Percentiles rank a stretch among this genome's conserved stretches.
phyloP scores from a whole-genome alignment of 306 rosid species.

The Ammopiptanthus mongolicus region DNA sequence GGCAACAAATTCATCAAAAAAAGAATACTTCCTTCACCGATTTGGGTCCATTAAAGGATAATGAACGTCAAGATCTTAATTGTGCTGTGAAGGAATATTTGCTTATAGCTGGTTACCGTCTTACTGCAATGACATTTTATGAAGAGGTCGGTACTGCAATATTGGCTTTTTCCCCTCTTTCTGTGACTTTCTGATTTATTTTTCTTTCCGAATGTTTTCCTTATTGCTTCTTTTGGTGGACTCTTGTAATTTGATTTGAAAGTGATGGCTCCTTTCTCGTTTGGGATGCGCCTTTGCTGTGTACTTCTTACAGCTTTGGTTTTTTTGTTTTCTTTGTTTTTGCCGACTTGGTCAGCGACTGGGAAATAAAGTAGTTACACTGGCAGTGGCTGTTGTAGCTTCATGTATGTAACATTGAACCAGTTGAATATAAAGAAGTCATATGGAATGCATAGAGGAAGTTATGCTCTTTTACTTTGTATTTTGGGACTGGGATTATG shows the following conservation, averaged over 20 bases:
- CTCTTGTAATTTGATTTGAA: neutral
- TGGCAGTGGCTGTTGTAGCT: neutral
- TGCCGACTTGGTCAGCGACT: neutral
- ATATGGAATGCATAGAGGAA: neutral
- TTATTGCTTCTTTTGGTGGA: neutral
- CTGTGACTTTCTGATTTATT: neutral
- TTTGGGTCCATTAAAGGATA: constrained; percentile 79
- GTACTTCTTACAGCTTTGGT: neutral
- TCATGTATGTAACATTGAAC: neutral
- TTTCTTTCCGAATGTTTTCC: neutral
- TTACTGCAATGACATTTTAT: constrained; percentile 96
- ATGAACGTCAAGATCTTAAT: constrained; percentile 82
- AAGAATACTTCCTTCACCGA: constrained; percentile 48
- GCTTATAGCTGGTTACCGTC: constrained; percentile 91
- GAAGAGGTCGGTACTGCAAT: constrained; percentile 67
- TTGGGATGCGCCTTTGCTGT: constrained; percentile 2
- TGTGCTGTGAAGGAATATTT: constrained; percentile 95
- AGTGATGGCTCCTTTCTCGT: neutral
- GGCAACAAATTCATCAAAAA: constrained; percentile 44
- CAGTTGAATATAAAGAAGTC: neutral
- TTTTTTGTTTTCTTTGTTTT: neutral
- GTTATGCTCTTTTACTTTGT: neutral
- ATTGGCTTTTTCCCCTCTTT: neutral
- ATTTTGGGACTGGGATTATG: neutral
- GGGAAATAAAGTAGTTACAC: neutral